These are phyloP conservation scores for Hypholoma sublateritium DNA, from an alignment of 768 basidiomycete genomes.

Conservation along the genomic window DNA sequence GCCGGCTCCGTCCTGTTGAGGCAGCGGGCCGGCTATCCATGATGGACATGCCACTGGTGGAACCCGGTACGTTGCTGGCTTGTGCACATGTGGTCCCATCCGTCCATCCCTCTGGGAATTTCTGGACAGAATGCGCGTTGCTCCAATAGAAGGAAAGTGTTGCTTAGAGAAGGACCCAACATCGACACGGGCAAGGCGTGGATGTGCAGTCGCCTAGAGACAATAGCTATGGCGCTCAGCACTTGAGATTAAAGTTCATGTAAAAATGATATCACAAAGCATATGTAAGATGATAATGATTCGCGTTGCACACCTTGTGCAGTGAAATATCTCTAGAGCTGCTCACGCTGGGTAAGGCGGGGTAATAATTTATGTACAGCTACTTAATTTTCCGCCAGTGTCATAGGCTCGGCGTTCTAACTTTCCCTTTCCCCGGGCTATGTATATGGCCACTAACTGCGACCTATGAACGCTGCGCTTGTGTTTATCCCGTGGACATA, in stretches of 20 bases:
- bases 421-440: background rate
- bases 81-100: too few species aligned
- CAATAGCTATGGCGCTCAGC: slow-evolving; percentile 3
- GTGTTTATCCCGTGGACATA: background rate
- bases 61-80: too few species aligned
- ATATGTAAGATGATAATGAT: too few species aligned
- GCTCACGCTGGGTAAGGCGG: too few species aligned
- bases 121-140: too few species aligned
- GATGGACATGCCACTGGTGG: too few species aligned
- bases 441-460: background rate
- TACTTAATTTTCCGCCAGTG: background rate
- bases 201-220: slow-evolving; percentile 2
- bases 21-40: background rate
- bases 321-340: too few species aligned
- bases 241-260: too few species aligned
- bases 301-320: too few species aligned
- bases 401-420: background rate
- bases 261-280: too few species aligned
- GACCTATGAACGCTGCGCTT: background rate
- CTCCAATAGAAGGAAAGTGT: too few species aligned
- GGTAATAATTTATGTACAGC: background rate
- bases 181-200: background rate
- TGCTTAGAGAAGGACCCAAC: background rate
- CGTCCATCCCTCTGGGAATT: too few species aligned
- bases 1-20: background rate